phyloP scores from a whole-genome alignment of 148 eudicot species.

The Selenicereus undatus region DNA sequence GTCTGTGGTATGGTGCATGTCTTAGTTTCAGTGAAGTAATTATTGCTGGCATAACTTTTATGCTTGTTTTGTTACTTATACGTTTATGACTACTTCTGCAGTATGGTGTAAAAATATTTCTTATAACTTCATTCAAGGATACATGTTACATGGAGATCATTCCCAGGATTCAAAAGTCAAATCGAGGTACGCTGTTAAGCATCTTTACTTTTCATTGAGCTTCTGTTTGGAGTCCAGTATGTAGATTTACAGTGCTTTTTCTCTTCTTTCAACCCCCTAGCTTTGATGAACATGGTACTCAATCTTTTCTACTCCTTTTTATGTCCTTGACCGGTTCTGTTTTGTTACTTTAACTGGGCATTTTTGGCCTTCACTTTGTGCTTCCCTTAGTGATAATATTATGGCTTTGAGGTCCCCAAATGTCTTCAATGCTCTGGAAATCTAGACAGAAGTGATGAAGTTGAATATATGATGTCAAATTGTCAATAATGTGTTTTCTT shows the following conservation, averaged over 20 bases:
- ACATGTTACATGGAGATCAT: constrained; percentile 87
- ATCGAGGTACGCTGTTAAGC: constrained; percentile 48
- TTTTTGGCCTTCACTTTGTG: not conserved
- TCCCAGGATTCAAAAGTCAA: constrained; percentile 64
- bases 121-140: constrained; percentile 81
- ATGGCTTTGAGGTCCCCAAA: no score
- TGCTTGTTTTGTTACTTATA: not conserved
- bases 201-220: not conserved
- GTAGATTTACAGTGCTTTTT: not conserved
- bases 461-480: no score
- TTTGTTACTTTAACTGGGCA: not conserved
- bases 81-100: constrained; percentile 35
- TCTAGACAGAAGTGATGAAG: no score
- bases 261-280: not conserved
- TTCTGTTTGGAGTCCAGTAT: not conserved
- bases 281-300: not conserved
- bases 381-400: not conserved
- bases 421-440: not conserved
- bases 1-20: not conserved
- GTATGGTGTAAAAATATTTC: constrained; percentile 83
- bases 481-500: not conserved
- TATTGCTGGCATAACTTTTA: not conserved
- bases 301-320: not conserved
- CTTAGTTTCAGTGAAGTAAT: not conserved
- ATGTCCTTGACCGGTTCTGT: not conserved